These are phyloP conservation scores for Fonsecaea erecta DNA, from an alignment of 2,329 filamentous ascomycete genomes.

Conservation along the genomic window DNA sequence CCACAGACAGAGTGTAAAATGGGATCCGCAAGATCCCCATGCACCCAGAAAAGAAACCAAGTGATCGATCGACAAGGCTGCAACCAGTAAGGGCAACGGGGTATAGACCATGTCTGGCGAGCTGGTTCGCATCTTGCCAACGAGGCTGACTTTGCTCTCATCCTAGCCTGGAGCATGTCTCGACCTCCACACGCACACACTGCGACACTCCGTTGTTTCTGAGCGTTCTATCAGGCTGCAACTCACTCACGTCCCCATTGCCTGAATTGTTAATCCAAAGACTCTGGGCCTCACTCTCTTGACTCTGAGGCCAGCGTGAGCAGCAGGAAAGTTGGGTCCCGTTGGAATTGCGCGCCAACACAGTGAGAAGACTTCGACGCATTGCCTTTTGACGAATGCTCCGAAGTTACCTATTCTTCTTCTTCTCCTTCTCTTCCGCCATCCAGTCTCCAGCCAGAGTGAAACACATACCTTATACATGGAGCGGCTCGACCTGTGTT, in stretches of 20 bases:
- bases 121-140: not conserved
- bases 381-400: not conserved
- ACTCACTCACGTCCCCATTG: not conserved
- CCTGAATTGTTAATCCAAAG: not conserved
- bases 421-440: not conserved
- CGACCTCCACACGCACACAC: not conserved
- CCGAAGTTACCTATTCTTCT: not conserved
- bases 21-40: not conserved
- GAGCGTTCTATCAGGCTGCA: not conserved
- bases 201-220: not conserved
- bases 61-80: slow-evolving; percentile 1
- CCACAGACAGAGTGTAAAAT: not conserved
- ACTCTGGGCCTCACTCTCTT: too few species aligned
- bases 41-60: not conserved
- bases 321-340: not conserved
- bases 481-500: not conserved
- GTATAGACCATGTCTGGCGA: too few species aligned
- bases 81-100: not conserved
- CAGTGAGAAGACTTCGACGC: not conserved
- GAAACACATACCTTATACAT: not conserved
- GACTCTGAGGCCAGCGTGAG: not conserved
- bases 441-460: not conserved
- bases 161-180: not conserved
- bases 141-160: not conserved
- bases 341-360: not conserved